Conservation (phyloP, 2,329 filamentous ascomycete genomes). For the Westerdykella sp. region DNA sequence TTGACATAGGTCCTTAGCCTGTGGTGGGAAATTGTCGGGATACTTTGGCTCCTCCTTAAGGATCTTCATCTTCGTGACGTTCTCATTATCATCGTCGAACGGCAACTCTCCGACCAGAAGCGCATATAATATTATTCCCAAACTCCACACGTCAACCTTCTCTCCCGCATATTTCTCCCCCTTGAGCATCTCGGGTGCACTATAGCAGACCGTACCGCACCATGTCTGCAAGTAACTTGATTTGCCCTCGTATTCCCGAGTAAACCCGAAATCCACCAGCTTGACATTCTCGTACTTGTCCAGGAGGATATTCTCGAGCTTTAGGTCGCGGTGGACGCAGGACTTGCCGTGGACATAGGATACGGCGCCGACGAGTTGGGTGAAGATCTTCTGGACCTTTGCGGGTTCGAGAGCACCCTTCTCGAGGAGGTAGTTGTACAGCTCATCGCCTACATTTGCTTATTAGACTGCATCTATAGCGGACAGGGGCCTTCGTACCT, state of each 20-base stretch:
- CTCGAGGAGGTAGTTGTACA: slow-evolving; percentile 90
- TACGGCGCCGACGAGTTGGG: slow-evolving; percentile 90
- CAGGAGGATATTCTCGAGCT: slow-evolving; percentile 91
- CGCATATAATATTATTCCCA: slow-evolving; percentile 80
- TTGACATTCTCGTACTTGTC: slow-evolving; percentile 98
- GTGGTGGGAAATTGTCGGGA: slow-evolving; percentile 69
- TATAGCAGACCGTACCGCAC: slow-evolving; percentile 96
- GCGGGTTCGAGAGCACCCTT: slow-evolving; percentile 76
- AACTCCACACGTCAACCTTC: slow-evolving; percentile 94
- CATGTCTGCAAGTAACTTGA: slow-evolving; percentile 94
- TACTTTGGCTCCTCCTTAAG: slow-evolving; percentile 79
- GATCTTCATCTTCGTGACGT: slow-evolving; percentile 76
- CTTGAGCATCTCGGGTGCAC: slow-evolving; percentile 95
- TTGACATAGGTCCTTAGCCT: slow-evolving; percentile 71
- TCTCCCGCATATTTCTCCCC: slow-evolving; percentile 97
- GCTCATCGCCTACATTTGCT: slow-evolving; percentile 66
- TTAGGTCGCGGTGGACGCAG: slow-evolving; percentile 93
- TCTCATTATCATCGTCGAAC: slow-evolving; percentile 94
- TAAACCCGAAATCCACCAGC: slow-evolving; percentile 96
- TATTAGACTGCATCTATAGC: slow-evolving; percentile 2
- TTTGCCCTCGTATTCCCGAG: slow-evolving; percentile 92
- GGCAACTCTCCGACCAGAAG: slow-evolving; percentile 79
- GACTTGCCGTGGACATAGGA: slow-evolving; percentile 91
- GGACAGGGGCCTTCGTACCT: slow-evolving; percentile 47
- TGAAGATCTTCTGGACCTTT: slow-evolving; percentile 93